These are phyloP conservation scores for Leavenworthia alabamica DNA, from an alignment of 345 rosid genomes.

Conservation along the genomic window DNA sequence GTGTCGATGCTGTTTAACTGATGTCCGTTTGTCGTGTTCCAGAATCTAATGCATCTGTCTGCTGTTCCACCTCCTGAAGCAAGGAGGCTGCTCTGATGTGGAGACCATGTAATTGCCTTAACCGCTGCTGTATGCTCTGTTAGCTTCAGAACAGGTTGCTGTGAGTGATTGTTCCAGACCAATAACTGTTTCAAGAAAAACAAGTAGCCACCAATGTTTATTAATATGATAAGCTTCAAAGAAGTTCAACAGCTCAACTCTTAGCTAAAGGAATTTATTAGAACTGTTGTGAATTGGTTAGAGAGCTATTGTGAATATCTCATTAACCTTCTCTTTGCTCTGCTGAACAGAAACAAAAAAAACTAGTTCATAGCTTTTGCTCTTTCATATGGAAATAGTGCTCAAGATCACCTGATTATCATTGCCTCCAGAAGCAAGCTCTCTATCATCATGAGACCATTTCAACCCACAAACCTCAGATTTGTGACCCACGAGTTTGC, in stretches of 20 bases:
- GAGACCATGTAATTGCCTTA: constrained; percentile 97
- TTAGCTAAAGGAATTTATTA: neutral
- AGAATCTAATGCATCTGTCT: constrained; percentile 87
- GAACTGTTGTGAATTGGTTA: neutral
- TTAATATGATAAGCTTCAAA: neutral
- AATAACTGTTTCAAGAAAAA: constrained; percentile 48
- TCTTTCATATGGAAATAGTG: no score
- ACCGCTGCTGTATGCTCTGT: constrained; percentile 99
- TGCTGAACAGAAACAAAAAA: neutral
- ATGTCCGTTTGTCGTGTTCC: constrained; percentile 90
- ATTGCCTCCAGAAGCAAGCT: constrained; percentile 98
- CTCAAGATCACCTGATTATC: constrained; percentile 77
- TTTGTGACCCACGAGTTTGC: constrained; percentile 88
- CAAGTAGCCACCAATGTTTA: neutral
- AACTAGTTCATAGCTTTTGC: neutral
- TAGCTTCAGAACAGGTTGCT: constrained; percentile 60
- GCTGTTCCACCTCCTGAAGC: constrained; percentile 99
- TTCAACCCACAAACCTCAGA: constrained; percentile 96
- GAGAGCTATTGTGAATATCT: neutral
- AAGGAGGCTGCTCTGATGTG: constrained; percentile 88
- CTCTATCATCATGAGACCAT: constrained; percentile 96
- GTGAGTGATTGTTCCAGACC: constrained; percentile 95
- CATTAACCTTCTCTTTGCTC: neutral
- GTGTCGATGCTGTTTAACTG: constrained; percentile 83
- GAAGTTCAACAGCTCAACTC: neutral